These are phyloP conservation scores for Alternaria tenuissima DNA, from an alignment of 2,329 filamentous ascomycete species.

Conservation along the genomic window DNA sequence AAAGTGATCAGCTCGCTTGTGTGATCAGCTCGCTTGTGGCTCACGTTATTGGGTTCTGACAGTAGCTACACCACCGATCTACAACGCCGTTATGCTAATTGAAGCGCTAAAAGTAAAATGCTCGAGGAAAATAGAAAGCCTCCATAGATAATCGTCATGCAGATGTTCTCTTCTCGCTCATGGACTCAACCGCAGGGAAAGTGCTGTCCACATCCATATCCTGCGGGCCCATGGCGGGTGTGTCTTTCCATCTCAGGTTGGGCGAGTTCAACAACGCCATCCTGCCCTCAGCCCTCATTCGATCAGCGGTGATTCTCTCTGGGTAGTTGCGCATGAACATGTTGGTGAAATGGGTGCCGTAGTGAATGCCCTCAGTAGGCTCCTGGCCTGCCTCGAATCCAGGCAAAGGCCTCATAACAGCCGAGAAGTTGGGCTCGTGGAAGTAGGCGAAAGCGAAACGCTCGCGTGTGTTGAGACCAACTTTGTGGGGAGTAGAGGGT, in stretches of 20 bases:
- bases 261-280: conserved; percentile 13
- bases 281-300: conserved; percentile 10
- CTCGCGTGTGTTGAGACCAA: conserved; percentile 18
- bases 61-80: too few species aligned
- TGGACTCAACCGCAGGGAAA: neutral
- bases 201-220: neutral
- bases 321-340: conserved; percentile 23
- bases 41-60: too few species aligned
- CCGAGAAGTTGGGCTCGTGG: conserved; percentile 18
- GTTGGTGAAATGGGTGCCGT: conserved; percentile 17
- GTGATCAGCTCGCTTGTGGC: too few species aligned
- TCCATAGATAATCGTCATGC: neutral
- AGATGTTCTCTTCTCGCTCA: neutral
- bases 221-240: neutral
- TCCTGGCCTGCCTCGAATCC: conserved; percentile 14
- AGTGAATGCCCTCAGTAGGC: conserved; percentile 12
- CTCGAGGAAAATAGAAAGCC: neutral
- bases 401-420: conserved; percentile 14
- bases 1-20: too few species aligned
- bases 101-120: neutral
- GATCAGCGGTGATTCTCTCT: conserved; percentile 8
- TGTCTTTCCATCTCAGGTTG: conserved; percentile 6
- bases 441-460: conserved; percentile 20
- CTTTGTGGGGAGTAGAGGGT: conserved; percentile 17
- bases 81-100: too few species aligned